Base-by-base conservation (phyloP, 2,329 filamentous ascomycete genomes). In the Colletotrichum sansevieriae region DNA sequence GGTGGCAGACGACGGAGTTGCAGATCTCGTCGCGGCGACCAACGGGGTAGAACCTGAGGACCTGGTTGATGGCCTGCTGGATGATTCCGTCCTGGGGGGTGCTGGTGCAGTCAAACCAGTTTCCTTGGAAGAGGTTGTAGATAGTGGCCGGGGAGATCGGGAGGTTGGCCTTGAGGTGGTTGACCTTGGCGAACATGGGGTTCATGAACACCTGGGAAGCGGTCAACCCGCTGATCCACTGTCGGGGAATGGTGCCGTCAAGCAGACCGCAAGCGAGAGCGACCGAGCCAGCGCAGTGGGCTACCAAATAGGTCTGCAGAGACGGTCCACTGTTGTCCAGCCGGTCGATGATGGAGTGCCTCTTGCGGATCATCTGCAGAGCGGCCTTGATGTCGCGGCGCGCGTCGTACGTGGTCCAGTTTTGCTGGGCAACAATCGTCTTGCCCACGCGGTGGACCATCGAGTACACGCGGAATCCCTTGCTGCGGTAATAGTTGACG, bases 201-300 rank as follows among this genome's bases (percentile, higher is more conserved):
- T 90, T 86, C 81, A 89, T 87, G 75, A 91, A 90, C 1, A 90
- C 88, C 73, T 90, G 88, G 29, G 84, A 88, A 73, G 83, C 85
- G 0, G 84, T 85, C 54, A 91, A 80, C 11, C 89, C 89, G 25
- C 80, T 77, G 72, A 91, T 82, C 87, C 88, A 90, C 39, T 76
- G 74, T 0, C 83, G 71, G 0, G 87, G 86, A 54, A 91, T 87
- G 0, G 85, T 87, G 43, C 89, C 88, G 74, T 89, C 87, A 2
- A 91, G 82, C 1, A 91, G 79, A 13, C 88, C 89, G 4, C 82
- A 79, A 0, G 86, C 78, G 55, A 88, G 82, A 1, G 88, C 86
- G 0, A 91, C 86, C 39, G 86, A 85, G n/a, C 89, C 89, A 81
- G 89, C 87, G 76, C 88, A 91, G 77, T 91, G 89, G 1, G 85